phyloP scores from a whole-genome alignment of 768 basidiomycete genomes.

The Lentinula lateritia region DNA sequence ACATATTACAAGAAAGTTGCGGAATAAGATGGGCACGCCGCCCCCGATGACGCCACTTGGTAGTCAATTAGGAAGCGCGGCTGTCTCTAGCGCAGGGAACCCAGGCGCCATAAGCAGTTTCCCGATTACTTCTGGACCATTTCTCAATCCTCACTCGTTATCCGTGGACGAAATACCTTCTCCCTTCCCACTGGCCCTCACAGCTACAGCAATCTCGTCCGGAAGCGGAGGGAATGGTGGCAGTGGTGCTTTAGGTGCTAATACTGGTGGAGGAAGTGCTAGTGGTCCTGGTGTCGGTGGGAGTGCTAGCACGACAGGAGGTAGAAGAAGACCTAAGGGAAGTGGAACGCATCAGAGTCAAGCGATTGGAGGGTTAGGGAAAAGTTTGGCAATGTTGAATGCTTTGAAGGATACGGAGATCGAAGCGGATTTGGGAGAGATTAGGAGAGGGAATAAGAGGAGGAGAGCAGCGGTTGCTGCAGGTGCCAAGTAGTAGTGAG shows the following conservation, averaged over 20 bases:
- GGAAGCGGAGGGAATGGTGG: slow-evolving; percentile 19
- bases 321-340: slow-evolving; percentile 47
- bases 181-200: slow-evolving; percentile 74
- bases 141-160: slow-evolving; percentile 80
- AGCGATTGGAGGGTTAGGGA: slow-evolving; percentile 65
- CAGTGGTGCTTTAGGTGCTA: slow-evolving; percentile 22
- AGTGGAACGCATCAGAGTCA: slow-evolving; percentile 50
- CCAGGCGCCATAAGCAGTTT: slow-evolving; percentile 33
- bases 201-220: slow-evolving; percentile 41
- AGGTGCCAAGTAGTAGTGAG: not conserved
- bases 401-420: slow-evolving; percentile 63
- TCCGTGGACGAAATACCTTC: slow-evolving; percentile 84
- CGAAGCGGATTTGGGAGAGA: slow-evolving; percentile 73
- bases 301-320: slow-evolving; percentile 25
- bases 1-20: slow-evolving; percentile 79
- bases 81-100: slow-evolving; percentile 28
- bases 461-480: slow-evolving; percentile 33
- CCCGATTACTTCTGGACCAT: slow-evolving; percentile 62
- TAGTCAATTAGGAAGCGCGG: slow-evolving; percentile 18
- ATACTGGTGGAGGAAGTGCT: slow-evolving; percentile 11
- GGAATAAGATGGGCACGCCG: slow-evolving; percentile 74
- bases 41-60: slow-evolving; percentile 69
- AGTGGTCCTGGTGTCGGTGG: slow-evolving; percentile 27
- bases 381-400: slow-evolving; percentile 56
- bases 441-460: slow-evolving; percentile 68